A percentile compares a stretch with the other conserved stretches of the same genome.
Conservation (phyloP, 1,284 basidiomycete genomes). For the Ceratobasidium sp. region DNA sequence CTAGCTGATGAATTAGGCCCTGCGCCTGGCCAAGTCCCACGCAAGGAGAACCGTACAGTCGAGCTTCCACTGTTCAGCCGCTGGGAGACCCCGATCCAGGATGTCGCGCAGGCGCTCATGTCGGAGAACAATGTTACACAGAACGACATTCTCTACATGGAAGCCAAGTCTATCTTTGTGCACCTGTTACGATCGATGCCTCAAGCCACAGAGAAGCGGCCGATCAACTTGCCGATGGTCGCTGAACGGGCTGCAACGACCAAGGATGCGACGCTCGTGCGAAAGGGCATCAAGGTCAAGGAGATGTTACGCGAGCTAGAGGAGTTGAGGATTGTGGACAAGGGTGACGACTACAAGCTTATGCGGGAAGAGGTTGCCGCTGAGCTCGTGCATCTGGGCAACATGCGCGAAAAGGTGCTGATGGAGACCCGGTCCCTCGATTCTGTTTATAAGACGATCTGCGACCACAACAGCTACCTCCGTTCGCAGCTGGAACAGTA, state of each 20-base stretch:
- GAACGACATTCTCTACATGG: conserved; percentile 99
- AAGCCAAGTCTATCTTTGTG: conserved; percentile 99
- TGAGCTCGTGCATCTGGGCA: conserved; percentile 95
- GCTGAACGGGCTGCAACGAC: conserved; percentile 96
- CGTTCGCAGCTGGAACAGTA: conserved; percentile 97
- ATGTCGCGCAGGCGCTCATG: conserved; percentile 96
- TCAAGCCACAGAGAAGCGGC: conserved; percentile 81
- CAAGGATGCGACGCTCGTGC: conserved; percentile 93
- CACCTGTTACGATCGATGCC: conserved; percentile 97
- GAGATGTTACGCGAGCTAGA: conserved; percentile 98
- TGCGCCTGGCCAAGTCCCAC: conserved; percentile 92
- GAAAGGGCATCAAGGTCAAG: conserved; percentile 98
- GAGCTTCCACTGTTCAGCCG: conserved; percentile 94
- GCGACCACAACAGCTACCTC: conserved; percentile 98
- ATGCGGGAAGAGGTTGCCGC: conserved; percentile 98
- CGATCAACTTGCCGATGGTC: conserved; percentile 88
- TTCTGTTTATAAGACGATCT: conserved; percentile 98
- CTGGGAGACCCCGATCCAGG: conserved; percentile 99
- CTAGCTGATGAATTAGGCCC: conserved; percentile 94
- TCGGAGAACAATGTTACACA: conserved; percentile 92
- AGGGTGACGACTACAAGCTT: conserved; percentile 84
- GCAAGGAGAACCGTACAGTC: conserved; percentile 96
- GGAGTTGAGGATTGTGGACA: conserved; percentile 88
- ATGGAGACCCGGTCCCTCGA: conserved; percentile 93
- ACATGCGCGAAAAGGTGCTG: conserved; percentile 94